Evolutionary conservation across 495 filamentous ascomycete genomes (phyloP).

Genomic region (Penicillium paradoxum): DNA sequence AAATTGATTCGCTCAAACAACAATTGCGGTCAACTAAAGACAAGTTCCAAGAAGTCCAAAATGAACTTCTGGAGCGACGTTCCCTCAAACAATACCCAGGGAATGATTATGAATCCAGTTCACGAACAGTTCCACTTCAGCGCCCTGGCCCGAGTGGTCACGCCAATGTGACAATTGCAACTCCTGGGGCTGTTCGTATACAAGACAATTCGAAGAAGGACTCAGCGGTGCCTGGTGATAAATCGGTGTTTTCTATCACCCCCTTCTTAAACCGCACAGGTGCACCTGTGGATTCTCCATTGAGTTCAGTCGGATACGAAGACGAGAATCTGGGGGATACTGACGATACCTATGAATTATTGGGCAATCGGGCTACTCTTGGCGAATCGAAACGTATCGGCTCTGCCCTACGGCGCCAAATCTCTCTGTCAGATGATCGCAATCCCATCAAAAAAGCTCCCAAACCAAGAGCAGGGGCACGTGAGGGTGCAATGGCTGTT

Average conservation of each 20-base stretch:
- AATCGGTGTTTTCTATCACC: slow-evolving; percentile 88
- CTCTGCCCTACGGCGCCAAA: slow-evolving; percentile 3
- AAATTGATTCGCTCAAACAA: slow-evolving; percentile 58
- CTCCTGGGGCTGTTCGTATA: slow-evolving; percentile 57
- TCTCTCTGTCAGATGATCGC: slow-evolving; percentile 4
- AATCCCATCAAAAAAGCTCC: background rate
- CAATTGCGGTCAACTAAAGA: slow-evolving; percentile 65
- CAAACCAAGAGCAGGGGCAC: slow-evolving; percentile 4
- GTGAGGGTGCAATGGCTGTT: background rate
- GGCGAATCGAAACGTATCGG: background rate
- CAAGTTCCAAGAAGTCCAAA: slow-evolving; percentile 58
- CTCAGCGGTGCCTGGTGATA: slow-evolving; percentile 64
- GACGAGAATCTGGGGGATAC: slow-evolving; percentile 18
- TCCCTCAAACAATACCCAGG: slow-evolving; percentile 8
- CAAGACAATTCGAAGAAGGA: slow-evolving; percentile 50
- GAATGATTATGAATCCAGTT: slow-evolving; percentile 33
- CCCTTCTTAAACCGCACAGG: slow-evolving; percentile 80
- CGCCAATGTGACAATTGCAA: slow-evolving; percentile 54
- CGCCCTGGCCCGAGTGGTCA: slow-evolving; percentile 40
- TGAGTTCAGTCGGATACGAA: slow-evolving; percentile 29
- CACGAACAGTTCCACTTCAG: slow-evolving; percentile 30
- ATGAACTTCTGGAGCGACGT: slow-evolving; percentile 42
- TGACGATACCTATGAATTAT: background rate
- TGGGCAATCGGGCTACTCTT: background rate
- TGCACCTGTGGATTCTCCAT: slow-evolving; percentile 42